Conservation (phyloP, 805 yeast genomes). For the Hanseniaspora pseudoguilliermondii region DNA sequence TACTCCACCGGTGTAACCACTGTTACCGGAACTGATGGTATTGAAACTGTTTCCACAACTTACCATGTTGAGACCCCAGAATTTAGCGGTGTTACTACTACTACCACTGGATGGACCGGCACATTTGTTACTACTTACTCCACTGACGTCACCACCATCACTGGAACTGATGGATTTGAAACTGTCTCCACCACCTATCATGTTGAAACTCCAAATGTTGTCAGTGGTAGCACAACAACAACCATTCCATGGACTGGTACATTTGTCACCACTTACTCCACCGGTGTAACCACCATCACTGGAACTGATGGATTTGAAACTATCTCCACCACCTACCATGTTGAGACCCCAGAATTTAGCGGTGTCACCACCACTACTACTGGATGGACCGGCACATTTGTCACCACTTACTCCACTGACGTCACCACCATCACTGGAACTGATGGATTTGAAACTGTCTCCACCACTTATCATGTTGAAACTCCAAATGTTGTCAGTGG, state of each 20-base stretch:
- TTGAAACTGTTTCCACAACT: conserved; percentile 13
- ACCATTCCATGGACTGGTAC: neutral
- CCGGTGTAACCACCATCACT: conserved; percentile 13
- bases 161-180: neutral
- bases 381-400: neutral
- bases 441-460: neutral
- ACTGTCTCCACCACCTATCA: neutral
- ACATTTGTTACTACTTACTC: neutral
- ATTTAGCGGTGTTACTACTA: neutral
- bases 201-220: neutral
- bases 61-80: conserved; percentile 15
- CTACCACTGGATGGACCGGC: conserved; percentile 1
- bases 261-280: conserved; percentile 12
- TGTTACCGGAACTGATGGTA: conserved; percentile 14
- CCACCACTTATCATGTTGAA: conserved; percentile 1
- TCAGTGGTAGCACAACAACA: neutral
- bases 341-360: neutral
- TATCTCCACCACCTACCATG: neutral
- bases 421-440: neutral
- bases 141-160: neutral
- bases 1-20: conserved; percentile 14
- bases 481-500: neutral
- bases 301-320: conserved; percentile 15
- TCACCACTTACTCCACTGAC: neutral
- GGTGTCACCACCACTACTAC: neutral